A percentile compares a stretch with the other conserved stretches of the same genome.
Conservation (phyloP, 2,329 filamentous ascomycete species). For the Fusarium denticulatum region DNA sequence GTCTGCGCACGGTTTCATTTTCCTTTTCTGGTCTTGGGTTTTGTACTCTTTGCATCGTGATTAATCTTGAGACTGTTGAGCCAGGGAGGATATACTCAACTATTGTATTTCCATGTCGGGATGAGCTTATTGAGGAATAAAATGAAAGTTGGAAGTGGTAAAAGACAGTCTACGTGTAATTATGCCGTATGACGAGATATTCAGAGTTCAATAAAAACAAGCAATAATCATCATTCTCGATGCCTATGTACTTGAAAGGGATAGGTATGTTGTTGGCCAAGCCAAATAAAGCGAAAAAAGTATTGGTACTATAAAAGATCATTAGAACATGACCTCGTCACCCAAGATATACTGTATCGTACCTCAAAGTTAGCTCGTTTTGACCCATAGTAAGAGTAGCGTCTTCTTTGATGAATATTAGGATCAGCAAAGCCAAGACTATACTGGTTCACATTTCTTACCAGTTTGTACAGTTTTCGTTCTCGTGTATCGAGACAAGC, state of each 20-base stretch:
- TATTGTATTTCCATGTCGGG: not conserved
- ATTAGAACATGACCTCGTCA: not conserved
- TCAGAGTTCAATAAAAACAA: constrained; percentile 13
- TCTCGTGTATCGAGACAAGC: not conserved
- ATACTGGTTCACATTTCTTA: not conserved
- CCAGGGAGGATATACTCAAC: not conserved
- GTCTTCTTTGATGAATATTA: not conserved
- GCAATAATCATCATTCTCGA: constrained; percentile 27
- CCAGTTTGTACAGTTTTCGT: not conserved
- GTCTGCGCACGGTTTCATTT: constrained; percentile 1
- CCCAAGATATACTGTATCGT: not conserved
- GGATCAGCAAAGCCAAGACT: not conserved
- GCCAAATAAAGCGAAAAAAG: not conserved
- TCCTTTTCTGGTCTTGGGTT: not conserved
- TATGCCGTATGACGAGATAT: constrained; percentile 37
- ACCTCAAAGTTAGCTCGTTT: not conserved
- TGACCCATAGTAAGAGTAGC: not conserved
- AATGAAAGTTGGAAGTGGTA: not conserved
- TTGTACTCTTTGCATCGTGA: constrained; percentile 24
- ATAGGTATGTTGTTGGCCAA: not conserved
- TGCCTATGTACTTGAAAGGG: not conserved
- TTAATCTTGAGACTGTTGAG: constrained; percentile 19
- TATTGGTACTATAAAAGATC: not conserved
- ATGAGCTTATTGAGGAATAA: not conserved
- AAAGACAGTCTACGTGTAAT: constrained; percentile 18